These are phyloP conservation scores for Xylona heveae DNA, from an alignment of 495 filamentous ascomycete species.

Conservation along the genomic window DNA sequence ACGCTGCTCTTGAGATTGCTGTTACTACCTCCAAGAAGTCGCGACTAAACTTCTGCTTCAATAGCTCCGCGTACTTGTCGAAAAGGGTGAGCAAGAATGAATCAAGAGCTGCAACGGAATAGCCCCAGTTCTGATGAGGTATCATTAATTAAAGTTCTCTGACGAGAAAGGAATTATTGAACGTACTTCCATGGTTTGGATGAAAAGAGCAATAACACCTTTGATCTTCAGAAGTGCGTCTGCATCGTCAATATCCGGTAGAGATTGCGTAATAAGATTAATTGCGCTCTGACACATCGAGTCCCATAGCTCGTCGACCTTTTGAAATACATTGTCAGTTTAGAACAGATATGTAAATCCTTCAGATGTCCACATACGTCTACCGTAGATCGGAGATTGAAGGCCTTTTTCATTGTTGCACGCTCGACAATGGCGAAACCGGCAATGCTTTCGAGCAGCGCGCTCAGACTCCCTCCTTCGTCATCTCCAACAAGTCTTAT, in stretches of 20 bases:
- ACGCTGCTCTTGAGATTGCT: not conserved
- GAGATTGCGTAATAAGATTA: conserved; percentile 50
- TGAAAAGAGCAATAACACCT: conserved; percentile 78
- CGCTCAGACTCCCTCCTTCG: conserved; percentile 52
- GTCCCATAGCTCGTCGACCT: conserved; percentile 96
- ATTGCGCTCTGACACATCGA: conserved; percentile 87
- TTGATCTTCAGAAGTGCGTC: conserved; percentile 80
- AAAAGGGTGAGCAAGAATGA: conserved; percentile 70
- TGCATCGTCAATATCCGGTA: conserved; percentile 59
- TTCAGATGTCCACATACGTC: conserved; percentile 57
- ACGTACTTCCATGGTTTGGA: conserved; percentile 83
- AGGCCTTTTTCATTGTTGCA: conserved; percentile 70
- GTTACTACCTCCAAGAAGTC: conserved; percentile 67
- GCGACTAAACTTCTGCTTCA: conserved; percentile 74
- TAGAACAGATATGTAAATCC: too few relatives aligned
- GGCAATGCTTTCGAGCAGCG: conserved; percentile 75
- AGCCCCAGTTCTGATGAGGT: conserved; percentile 53
- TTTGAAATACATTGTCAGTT: not conserved
- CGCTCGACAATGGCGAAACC: conserved; percentile 95
- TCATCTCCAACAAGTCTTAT: conserved; percentile 54
- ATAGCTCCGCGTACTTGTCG: conserved; percentile 77
- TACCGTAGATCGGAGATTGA: conserved; percentile 56
- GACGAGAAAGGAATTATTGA: not conserved
- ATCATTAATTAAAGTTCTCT: conserved; percentile 7
- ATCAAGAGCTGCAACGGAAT: conserved; percentile 62